Percentiles rank a stretch among this genome's conserved stretches.
Evolutionary conservation across 192 early-diverging fungal species (phyloP).

Genomic region (Entophlyctis luteolus): DNA sequence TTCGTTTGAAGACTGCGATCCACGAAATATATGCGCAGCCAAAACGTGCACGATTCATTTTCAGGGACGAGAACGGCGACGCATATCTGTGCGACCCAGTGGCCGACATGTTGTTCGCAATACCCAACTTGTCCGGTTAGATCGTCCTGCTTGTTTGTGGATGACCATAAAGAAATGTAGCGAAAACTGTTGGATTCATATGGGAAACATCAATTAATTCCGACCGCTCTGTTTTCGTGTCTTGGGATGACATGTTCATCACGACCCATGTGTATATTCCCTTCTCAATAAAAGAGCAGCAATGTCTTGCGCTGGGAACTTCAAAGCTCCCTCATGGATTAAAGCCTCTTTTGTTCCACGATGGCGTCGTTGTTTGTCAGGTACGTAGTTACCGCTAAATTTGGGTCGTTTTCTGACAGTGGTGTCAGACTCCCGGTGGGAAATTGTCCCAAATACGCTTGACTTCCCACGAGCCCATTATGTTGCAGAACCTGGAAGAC

Average conservation of each 20-base stretch:
- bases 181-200: conserved; percentile 39
- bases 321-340: conserved; percentile 49
- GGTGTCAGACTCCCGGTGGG: conserved; percentile 37
- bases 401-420: background rate
- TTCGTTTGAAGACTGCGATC: conserved; percentile 31
- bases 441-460: conserved; percentile 34
- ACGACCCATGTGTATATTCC: conserved; percentile 42
- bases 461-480: conserved; percentile 35
- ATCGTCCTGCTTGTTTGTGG: background rate
- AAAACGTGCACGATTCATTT: conserved; percentile 33
- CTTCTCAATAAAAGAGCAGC: conserved; percentile 38
- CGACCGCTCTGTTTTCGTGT: conserved; percentile 36
- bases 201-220: conserved; percentile 36
- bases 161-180: conserved; percentile 11
- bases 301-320: conserved; percentile 33
- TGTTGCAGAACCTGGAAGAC: conserved; percentile 19
- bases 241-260: conserved; percentile 44
- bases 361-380: conserved; percentile 45
- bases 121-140: conserved; percentile 26
- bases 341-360: conserved; percentile 39
- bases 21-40: conserved; percentile 36
- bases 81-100: conserved; percentile 39
- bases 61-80: conserved; percentile 40
- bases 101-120: conserved; percentile 29
- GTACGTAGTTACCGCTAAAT: conserved; percentile 14